Evolutionary conservation across 176 grass and related monocot species (phyloP), one percentile per base, ranked within the genome.

Genomic region (Oropetium thomaeum): DNA sequence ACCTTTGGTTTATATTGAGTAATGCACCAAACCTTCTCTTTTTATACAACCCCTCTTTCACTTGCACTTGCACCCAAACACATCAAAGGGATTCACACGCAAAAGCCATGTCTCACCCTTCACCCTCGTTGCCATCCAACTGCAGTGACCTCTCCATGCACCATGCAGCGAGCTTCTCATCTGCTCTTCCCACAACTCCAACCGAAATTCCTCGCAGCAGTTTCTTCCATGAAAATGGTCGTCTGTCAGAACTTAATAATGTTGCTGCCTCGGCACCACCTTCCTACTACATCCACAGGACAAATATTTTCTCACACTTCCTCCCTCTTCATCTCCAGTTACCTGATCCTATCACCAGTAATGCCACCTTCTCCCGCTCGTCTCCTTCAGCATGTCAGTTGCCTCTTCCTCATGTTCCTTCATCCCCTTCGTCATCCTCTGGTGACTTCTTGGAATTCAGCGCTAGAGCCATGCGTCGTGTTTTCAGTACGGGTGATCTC

Each of bases 401-500:
- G 68, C 65, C 83, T 19, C 37, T 81, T 28, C 79, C 60, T 47
- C 84, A 38, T 31, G 47, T 81, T 39, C 83, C 81, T 71, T 72
- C 80, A 58, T 84, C 86, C 49, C 73, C 76, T 54, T 75, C 86
- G 17, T 79, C 82, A 1, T 82, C 82, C 11, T 79, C 81, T 0
- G 81, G 82, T 3, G 87, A 90, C 71, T 65, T 88, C 5, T 34
- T 83, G 30, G 82, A 92, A 37, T 87, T 85, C 79, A 86, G 79
- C 42, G 30, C 84, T 1, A 47, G 74, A n/a, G 74, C 78, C 62
- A 31, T 89, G 66, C 85, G 88, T 26, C 83, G 86, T 60, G 90
- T 90, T 83, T 84, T 86, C 58, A 85, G 85, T 60, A 88, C 85
- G 2, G 85, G 87, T n/a, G 82, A 97, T 49, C 87, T 93, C 75